Conservation (phyloP, 164 flowering plant species). For the Aristolochia contorta region DNA sequence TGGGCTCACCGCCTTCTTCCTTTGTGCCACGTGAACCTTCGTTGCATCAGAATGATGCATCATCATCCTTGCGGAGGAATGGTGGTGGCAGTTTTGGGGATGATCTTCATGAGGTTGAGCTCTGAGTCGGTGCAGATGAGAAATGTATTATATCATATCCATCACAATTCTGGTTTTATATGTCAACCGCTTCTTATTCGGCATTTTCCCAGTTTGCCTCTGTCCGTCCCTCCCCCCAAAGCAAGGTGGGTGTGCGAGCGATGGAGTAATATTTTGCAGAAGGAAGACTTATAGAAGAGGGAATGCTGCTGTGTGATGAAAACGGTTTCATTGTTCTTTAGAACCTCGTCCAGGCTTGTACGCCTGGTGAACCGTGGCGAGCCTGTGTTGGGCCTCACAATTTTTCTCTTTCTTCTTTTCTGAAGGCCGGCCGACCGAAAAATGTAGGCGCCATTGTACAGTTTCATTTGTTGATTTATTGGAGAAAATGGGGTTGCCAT, state of each 20-base stretch:
- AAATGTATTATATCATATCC: background rate
- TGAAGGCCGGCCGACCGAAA: background rate
- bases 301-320: conserved; percentile 2
- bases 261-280: conserved; percentile 1
- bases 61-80: conserved; percentile 8
- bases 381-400: conserved; percentile 6
- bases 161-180: background rate
- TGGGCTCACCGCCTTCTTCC: conserved; percentile 30
- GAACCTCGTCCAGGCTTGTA: background rate
- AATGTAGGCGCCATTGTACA: conserved; percentile 32
- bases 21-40: conserved; percentile 30
- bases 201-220: conserved; percentile 5
- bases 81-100: conserved; percentile 34
- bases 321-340: conserved; percentile 1
- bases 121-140: conserved; percentile 19
- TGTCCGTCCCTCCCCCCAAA: background rate
- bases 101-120: conserved; percentile 75
- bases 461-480: conserved; percentile 59
- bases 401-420: background rate
- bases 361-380: conserved; percentile 11
- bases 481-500: background rate
- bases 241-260: conserved; percentile 1
- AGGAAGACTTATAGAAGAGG: conserved; percentile 3
- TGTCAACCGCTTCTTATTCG: background rate
- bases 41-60: conserved; percentile 2